Base-by-base conservation (phyloP, 139 green algal species). In the Closterium sp. region DNA sequence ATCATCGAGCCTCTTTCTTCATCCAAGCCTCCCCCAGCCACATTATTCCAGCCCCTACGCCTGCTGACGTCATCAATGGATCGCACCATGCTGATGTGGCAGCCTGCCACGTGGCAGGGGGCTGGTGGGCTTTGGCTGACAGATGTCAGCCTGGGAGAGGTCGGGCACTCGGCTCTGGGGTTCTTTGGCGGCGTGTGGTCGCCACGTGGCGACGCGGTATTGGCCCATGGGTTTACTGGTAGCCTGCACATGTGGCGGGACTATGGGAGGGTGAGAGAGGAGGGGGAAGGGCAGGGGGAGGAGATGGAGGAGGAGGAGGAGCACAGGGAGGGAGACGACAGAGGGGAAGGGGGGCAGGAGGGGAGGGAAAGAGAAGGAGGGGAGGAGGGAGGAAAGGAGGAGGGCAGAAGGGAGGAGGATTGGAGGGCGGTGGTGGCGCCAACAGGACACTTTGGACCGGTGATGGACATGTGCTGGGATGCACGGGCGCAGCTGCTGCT, bases 41-140 rank as follows among this genome's bases (percentile, higher is more conserved):
- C 55, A 28, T 19, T 76, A 28, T 76, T 76, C 25, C 97, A 98
- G 95, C 33, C 84, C 28, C 81, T 96, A 30, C 94, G 87, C 81
- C 95, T 99, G 85, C 96, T 99, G 83, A 97, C 96, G 0, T 95
- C 96, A 4, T 98, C 96, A 23, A 99, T 99, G 97, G 98, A 99
- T 93, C 94, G 98, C 16, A 98, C 97, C 33, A 98, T 99, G 96
- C 96, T 98, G 91, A 43, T 99, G 3, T 99, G 98, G 98, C 69
- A 90, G 6, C 96, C 95, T 8, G 96, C 98, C 43, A 28, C 55
- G 55, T 76, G 55, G 55, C 64, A 35, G 2, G 28, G 16, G 2
- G n/a, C 34, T 31, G 35, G 31, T 36, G 91, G 28, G 64, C 55
- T 94, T 6, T 99, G 98, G 98, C 96, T 99, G 92, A 95, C 93